Conservation (phyloP, 1,139 yeast genomes). For the Geotrichum histeridarum region DNA sequence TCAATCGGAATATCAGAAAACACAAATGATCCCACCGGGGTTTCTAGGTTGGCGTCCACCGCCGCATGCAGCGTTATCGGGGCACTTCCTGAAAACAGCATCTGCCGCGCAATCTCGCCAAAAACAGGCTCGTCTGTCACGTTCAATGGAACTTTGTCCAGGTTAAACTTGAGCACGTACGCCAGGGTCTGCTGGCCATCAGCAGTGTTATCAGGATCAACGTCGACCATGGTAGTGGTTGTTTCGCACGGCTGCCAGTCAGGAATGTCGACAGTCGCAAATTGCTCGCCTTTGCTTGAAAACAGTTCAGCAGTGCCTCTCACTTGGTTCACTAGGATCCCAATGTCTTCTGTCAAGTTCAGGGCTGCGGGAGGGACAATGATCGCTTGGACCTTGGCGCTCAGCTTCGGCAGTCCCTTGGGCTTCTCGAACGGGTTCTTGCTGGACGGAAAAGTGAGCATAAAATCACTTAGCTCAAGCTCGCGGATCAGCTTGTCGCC, state of each 20-base stretch:
- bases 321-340: conserved; percentile 23
- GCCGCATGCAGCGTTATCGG: conserved; percentile 32
- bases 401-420: conserved; percentile 25
- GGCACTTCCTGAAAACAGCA: conserved; percentile 31
- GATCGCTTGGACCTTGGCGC: conserved; percentile 26
- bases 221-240: conserved; percentile 17
- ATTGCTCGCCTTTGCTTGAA: conserved; percentile 26
- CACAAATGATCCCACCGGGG: conserved; percentile 41
- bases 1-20: conserved; percentile 31
- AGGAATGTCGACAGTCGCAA: conserved; percentile 32
- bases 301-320: conserved; percentile 33
- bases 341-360: conserved; percentile 21
- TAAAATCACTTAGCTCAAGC: conserved; percentile 25
- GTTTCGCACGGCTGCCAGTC: conserved; percentile 38
- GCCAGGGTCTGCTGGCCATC: conserved; percentile 7
- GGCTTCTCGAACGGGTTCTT: conserved; percentile 23
- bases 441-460: conserved; percentile 23
- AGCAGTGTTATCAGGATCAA: neutral
- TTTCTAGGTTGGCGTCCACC: conserved; percentile 39
- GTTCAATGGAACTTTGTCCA: conserved; percentile 33
- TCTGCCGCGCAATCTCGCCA: conserved; percentile 29
- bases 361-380: conserved; percentile 25
- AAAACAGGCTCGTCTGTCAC: conserved; percentile 32
- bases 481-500: conserved; percentile 26
- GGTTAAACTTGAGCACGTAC: conserved; percentile 27